Evolutionary conservation across 1,139 yeast species (phyloP).

Genomic region (Candida tetrigidarum): DNA sequence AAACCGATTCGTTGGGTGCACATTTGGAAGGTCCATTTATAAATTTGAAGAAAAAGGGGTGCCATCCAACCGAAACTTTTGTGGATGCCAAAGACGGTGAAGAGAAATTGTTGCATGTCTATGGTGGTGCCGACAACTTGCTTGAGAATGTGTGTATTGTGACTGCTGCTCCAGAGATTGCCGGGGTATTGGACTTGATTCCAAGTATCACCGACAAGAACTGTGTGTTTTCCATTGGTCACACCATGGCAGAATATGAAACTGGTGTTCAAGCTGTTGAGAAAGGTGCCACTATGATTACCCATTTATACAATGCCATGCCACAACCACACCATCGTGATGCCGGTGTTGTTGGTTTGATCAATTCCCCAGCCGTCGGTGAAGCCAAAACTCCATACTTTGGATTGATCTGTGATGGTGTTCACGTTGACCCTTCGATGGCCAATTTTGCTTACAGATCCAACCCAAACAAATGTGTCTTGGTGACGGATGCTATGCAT

Average conservation of each 20-base stretch:
- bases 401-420: constrained; percentile 66
- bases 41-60: constrained; percentile 58
- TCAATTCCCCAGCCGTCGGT: constrained; percentile 42
- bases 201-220: constrained; percentile 39
- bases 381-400: constrained; percentile 47
- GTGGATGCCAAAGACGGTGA: constrained; percentile 48
- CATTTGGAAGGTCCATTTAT: constrained; percentile 70
- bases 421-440: constrained; percentile 65
- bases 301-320: constrained; percentile 72
- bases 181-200: constrained; percentile 55
- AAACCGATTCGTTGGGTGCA: constrained; percentile 63
- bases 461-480: constrained; percentile 57
- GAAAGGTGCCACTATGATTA: constrained; percentile 61
- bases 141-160: constrained; percentile 51
- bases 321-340: constrained; percentile 69
- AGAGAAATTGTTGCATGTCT: constrained; percentile 42
- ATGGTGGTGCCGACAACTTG: constrained; percentile 48
- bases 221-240: constrained; percentile 59
- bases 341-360: constrained; percentile 61
- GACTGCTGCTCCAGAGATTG: constrained; percentile 67
- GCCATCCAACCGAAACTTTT: constrained; percentile 64
- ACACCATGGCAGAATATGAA: constrained; percentile 53
- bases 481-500: constrained; percentile 69
- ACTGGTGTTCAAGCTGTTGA: constrained; percentile 54
- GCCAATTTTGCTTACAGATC: constrained; percentile 57